Conservation (phyloP, 2,329 filamentous ascomycete genomes). For the Ustulina deusta region DNA sequence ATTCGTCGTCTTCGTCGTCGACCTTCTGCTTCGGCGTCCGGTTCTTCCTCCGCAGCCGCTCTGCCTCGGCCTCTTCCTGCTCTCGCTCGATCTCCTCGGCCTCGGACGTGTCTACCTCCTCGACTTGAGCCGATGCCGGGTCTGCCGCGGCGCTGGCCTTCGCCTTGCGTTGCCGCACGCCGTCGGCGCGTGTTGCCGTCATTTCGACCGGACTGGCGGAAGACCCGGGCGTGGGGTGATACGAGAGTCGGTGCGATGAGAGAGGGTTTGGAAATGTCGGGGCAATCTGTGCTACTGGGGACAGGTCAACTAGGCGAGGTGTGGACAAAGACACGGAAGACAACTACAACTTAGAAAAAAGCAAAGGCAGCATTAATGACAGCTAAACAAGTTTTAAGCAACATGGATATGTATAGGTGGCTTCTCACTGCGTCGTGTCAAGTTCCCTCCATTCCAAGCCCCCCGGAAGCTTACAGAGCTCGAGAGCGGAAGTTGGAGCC, state of each 20-base stretch:
- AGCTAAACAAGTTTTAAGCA: constrained; percentile 23
- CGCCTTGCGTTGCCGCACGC: constrained; percentile 60
- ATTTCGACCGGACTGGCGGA: constrained; percentile 16
- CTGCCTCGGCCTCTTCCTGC: constrained; percentile 36
- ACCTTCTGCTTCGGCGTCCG: constrained; percentile 50
- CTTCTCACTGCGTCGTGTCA: constrained; percentile 32
- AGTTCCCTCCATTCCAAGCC: constrained; percentile 11
- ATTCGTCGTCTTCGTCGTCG: constrained; percentile 72
- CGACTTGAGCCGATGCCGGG: constrained; percentile 36
- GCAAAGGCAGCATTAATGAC: constrained; percentile 7
- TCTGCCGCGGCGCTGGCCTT: constrained; percentile 43
- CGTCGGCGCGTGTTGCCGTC: constrained; percentile 44
- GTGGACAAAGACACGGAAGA: neutral
- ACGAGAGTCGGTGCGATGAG: neutral
- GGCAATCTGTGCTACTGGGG: neutral
- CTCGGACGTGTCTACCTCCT: constrained; percentile 50
- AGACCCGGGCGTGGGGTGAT: neutral
- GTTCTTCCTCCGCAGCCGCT: constrained; percentile 43
- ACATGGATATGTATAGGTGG: constrained; percentile 34
- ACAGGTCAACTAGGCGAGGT: neutral
- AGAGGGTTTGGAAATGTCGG: neutral
- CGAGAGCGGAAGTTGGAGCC: constrained; percentile 39
- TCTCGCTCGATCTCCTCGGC: constrained; percentile 46
- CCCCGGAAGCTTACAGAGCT: constrained; percentile 30
- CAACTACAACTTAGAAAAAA: neutral